Percentiles rank a stretch among this genome's conserved stretches.
phyloP scores from a whole-genome alignment of 116 monocot genomes.

The Zostera marina region DNA sequence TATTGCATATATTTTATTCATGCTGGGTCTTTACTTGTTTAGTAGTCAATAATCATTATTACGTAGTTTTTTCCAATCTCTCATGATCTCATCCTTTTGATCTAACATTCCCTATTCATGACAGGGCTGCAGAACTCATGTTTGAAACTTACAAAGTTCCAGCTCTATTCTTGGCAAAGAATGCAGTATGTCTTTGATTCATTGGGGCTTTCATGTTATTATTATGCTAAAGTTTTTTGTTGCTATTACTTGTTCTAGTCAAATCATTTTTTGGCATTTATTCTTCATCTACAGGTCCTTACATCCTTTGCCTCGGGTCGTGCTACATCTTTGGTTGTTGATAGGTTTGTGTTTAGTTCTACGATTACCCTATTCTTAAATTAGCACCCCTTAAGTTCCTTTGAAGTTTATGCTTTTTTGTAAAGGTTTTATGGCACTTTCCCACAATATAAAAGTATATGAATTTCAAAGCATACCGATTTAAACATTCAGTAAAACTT shows the following conservation, averaged over 20 bases:
- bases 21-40: too few relatives aligned
- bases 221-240: neutral
- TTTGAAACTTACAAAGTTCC: constrained; percentile 97
- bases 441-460: too few relatives aligned
- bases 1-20: too few relatives aligned
- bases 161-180: constrained; percentile 90
- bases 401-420: neutral
- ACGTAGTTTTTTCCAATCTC: neutral
- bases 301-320: constrained; percentile 98
- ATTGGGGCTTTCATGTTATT: neutral
- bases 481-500: too few relatives aligned
- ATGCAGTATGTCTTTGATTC: constrained; percentile 55
- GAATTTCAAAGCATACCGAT: too few relatives aligned
- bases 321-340: constrained; percentile 92
- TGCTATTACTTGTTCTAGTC: constrained; percentile 3
- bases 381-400: neutral
- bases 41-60: too few relatives aligned
- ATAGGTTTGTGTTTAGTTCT: constrained; percentile 32
- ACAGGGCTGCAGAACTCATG: constrained; percentile 87
- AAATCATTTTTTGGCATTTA: neutral
- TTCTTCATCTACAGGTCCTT: constrained; percentile 40
- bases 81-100: neutral
- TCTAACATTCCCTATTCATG: neutral
- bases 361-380: neutral
- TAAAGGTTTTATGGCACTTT: neutral